These are phyloP conservation scores for Fusarium tanahbumbuense DNA, from an alignment of 2,329 filamentous ascomycete species.

Conservation along the genomic window DNA sequence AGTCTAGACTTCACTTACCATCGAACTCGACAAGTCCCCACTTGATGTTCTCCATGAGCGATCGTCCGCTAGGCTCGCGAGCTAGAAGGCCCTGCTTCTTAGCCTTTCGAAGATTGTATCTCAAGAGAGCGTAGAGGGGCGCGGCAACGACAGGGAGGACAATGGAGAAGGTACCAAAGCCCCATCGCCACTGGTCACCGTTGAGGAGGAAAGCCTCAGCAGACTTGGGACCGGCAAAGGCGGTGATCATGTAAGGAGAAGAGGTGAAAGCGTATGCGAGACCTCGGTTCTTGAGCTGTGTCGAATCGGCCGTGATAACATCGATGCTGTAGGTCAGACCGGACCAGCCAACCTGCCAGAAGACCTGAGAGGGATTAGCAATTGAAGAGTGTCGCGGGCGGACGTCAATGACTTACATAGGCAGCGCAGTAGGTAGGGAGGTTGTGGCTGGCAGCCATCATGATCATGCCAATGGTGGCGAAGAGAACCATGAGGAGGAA, in stretches of 20 bases:
- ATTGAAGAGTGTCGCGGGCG: fast-evolving
- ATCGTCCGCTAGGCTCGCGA: slow-evolving; percentile 56
- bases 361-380: slow-evolving; percentile 55
- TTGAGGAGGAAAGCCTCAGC: slow-evolving; percentile 42
- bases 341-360: slow-evolving; percentile 70
- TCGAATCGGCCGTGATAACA: slow-evolving; percentile 75
- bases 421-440: slow-evolving; percentile 62
- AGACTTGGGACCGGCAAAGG: slow-evolving; percentile 51
- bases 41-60: slow-evolving; percentile 56
- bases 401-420: slow-evolving; percentile 46
- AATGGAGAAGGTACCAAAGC: slow-evolving; percentile 73
- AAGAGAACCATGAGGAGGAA: slow-evolving; percentile 65
- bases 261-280: slow-evolving; percentile 55
- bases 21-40: slow-evolving; percentile 42
- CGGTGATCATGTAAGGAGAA: slow-evolving; percentile 60
- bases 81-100: slow-evolving; percentile 60
- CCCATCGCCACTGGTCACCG: slow-evolving; percentile 43
- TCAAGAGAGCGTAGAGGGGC: slow-evolving; percentile 67
- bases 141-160: slow-evolving; percentile 69
- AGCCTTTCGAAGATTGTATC: slow-evolving; percentile 67
- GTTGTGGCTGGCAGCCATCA: slow-evolving; percentile 69
- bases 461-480: slow-evolving; percentile 63
- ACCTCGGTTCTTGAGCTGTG: slow-evolving; percentile 53
- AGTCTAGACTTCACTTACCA: slow-evolving; percentile 44
- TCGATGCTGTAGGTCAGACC: slow-evolving; percentile 72